These are phyloP conservation scores for Lenwebbia sp. DNA, from an alignment of 345 rosid genomes.

Conservation along the genomic window DNA sequence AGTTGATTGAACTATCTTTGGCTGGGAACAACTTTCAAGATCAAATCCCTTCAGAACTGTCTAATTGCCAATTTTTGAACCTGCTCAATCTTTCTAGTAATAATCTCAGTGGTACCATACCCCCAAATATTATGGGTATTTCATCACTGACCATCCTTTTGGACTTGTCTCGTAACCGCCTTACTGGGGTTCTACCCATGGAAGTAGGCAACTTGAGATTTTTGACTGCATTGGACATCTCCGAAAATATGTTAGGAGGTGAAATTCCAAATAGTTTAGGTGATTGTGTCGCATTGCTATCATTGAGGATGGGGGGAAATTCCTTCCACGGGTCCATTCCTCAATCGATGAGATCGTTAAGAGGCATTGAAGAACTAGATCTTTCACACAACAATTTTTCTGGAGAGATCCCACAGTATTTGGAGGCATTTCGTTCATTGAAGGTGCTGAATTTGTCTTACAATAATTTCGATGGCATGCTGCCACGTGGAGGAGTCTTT, in stretches of 20 bases:
- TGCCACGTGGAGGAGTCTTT: not conserved
- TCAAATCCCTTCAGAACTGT: not conserved
- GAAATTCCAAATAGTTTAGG: not conserved
- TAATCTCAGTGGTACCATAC: not conserved
- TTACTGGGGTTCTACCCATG: not conserved
- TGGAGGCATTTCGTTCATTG: not conserved
- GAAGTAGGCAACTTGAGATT: not conserved
- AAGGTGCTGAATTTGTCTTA: not conserved
- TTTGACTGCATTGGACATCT: not conserved
- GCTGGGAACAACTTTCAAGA: not conserved
- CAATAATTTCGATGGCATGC: not conserved
- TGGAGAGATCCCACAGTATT: not conserved
- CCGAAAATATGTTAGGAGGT: not conserved
- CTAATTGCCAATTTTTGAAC: not conserved
- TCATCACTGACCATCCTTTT: not conserved
- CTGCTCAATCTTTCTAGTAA: not conserved
- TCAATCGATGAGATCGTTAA: not conserved
- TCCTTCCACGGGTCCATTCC: not conserved
- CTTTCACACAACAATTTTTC: not conserved
- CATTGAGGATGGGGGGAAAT: not conserved
- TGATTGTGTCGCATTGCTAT: not conserved
- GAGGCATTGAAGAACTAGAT: not conserved
- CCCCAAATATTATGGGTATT: not conserved
- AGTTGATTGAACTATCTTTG: accelerated
- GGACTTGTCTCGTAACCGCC: not conserved